Base-by-base conservation (phyloP, 2,329 filamentous ascomycete species). In the Nakataea oryzae region DNA sequence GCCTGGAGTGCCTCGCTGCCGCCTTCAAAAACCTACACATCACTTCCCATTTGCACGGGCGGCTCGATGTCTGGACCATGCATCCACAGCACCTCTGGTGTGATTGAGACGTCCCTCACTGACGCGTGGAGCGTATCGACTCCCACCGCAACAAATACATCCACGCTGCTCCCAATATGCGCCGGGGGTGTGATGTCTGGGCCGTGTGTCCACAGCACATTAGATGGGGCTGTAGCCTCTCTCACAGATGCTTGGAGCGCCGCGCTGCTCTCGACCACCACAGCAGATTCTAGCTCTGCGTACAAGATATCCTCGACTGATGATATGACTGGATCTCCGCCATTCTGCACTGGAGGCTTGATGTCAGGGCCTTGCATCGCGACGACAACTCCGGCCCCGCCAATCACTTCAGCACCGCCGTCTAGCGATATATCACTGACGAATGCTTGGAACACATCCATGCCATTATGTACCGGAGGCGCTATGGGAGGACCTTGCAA, bases 361-460 rank as follows among this genome's bases (percentile, higher is more conserved):
- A 55, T 60, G 59, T 24, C 50, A 12, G 59, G 59, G 12, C 59
- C 59, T 21, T 60, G 59, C 59, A n/a, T 55, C 28, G 59, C 21
- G n/a, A 27, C 57, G 26, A 41, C 32, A 21, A 58, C 56, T n/a
- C 47, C 32, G 1, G 6, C 34, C 17, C 41, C 34, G 41, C 5
- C 41, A 47, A 21, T 21, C 17, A 47, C 41, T 21, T n/a, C 41
- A 47, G 41, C 41, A 3, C 7, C 41, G 2, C 12, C 17, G 2
- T n/a, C 8, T 8, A 41, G 34, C 34, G 13, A 41, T 41, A 21
- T 41, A 41, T 8, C 34, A 12, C 14, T 41, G 34, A 41, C 41
- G 41, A 11, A 47, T 47, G 41, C 41, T 5, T 47, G 41, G 41
- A 47, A 21, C 41, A 21, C 4, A 14, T 47, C 41, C 9, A 47